These are phyloP conservation scores for Lepraria neglecta DNA, from an alignment of 495 filamentous ascomycete species.

Conservation along the genomic window DNA sequence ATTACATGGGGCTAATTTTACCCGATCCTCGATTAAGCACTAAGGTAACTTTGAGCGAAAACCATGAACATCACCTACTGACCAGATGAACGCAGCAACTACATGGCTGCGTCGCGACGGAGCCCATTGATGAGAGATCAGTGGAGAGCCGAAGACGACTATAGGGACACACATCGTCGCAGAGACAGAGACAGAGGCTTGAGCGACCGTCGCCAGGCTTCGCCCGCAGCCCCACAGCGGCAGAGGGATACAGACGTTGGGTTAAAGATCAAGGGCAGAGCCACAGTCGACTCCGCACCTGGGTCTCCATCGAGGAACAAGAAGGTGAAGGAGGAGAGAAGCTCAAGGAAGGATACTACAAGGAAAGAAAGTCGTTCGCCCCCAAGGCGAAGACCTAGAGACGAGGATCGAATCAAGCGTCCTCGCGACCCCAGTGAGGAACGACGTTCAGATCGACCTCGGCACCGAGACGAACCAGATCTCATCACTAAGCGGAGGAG, in stretches of 20 bases:
- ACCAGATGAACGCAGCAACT: conserved; percentile 33
- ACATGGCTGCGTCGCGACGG: conserved; percentile 54
- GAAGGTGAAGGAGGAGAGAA: neutral
- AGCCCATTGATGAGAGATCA: conserved; percentile 53
- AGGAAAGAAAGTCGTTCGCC: conserved; percentile 17
- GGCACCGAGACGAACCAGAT: neutral
- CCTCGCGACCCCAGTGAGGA: conserved; percentile 16
- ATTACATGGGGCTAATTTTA: conserved; percentile 23
- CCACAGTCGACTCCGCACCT: conserved; percentile 13
- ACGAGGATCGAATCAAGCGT: conserved; percentile 19
- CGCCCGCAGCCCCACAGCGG: conserved; percentile 20
- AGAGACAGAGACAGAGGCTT: conserved; percentile 20
- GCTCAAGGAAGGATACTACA: neutral
- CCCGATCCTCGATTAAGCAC: conserved; percentile 16
- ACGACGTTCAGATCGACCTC: conserved; percentile 7
- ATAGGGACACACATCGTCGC: conserved; percentile 29
- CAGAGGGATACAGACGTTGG: conserved; percentile 19
- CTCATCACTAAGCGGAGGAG: conserved; percentile 39
- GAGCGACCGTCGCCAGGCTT: conserved; percentile 14
- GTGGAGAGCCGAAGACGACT: conserved; percentile 46
- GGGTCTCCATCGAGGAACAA: conserved; percentile 12
- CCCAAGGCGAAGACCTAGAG: conserved; percentile 15
- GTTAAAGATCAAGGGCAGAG: conserved; percentile 28
- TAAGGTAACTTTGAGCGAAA: conserved; percentile 22
- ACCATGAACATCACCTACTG: conserved; percentile 16